Evolutionary conservation across 202 grass and related monocot species (phyloP), one percentile per base, ranked within the genome.

Genomic region (Setaria italica): DNA sequence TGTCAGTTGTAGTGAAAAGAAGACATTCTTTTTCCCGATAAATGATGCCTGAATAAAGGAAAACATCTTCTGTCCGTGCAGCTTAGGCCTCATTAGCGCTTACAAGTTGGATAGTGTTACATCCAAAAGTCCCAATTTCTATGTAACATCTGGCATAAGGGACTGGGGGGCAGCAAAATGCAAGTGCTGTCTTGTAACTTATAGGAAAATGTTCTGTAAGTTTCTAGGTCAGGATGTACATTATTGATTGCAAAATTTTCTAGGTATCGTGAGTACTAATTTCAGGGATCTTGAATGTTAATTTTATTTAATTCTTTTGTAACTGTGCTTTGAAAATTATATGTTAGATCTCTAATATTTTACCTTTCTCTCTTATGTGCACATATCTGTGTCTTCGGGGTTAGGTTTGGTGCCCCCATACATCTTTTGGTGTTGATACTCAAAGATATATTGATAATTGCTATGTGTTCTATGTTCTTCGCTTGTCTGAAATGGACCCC

Each of bases 171-270:
- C 79, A 83, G 87, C 80, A 87, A 84, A 86, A 71, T 92, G 87
- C 87, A 66, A 89, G 84, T 72, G 87, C 64, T 92, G 80, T 81
- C 80, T 74, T 92, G 90, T 92, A 92, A 92, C 87, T 89, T 92
- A 89, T 89, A 92, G 87, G 87, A 87, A 87, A 89, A 89, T 87
- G 70, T 89, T 92, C 84, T 89, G 87, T 87, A 84, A 89, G 87
- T 84, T 92, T 92, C 90, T 87, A 89, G 90, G 49, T 83, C 87
- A 89, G 90, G 87, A 67, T 92, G 87, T 92, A 89, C 87, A 92
- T 92, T 89, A 92, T 87, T 89, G 76, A 92, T 92, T 81, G 80
- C 84, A 92, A 92, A 89, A 84, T 60, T 92, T 92, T 86, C 84
- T 89, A 87, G 87, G 70, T 89, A 87, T 83, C 70, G 84, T 87